Base-by-base conservation (phyloP, 768 basidiomycete genomes). In the Neoboletus subvelutipes region DNA sequence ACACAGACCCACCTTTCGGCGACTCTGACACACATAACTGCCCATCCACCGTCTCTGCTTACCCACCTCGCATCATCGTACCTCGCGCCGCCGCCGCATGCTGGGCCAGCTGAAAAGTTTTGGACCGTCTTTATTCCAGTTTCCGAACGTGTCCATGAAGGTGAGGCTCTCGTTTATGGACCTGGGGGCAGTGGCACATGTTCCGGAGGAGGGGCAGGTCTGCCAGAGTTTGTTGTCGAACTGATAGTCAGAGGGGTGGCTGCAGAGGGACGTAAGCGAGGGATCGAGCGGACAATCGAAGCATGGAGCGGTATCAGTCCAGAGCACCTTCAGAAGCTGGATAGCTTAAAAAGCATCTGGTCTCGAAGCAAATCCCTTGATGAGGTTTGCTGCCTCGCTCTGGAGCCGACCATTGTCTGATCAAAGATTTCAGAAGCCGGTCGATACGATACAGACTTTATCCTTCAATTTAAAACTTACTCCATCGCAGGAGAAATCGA, bases 391-490 rank as follows among this genome's bases (percentile, higher is more conserved):
- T 54, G 26, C 26, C 29, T 45, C 7, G 11, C 34, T 50, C 49
- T 45, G 54, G 24, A 54, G 26, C 24, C 8, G 20, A 33, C 15
- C 17, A 24, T 26, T 26, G 22, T 41, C 53, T 55, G 28, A 53
- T 45, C 36, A 45, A 58, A 61, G 7, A 22, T 56, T 51, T n/a
- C 55, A 77, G 73, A 65, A 69, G 39, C 66, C 74, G n/a, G 72
- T 76, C 6, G 85, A 92, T 64, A 82, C 87, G 2, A 85, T 84
- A 3, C 80, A 85, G 52, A 80, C 84, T 61, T 71, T 90, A n/a
- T 80, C 93, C 0, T 98, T 98, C 79, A 97, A 97, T 69, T 80
- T 98, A 29, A 82, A 76, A 51, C 81, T 98, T 52, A 98, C 94
- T 10, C 77, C 83, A 17, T 83, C 88, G 24, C 96, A 98, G 67